Evolutionary conservation across 2,329 filamentous ascomycete genomes (phyloP), one percentile per base, ranked within the genome.

Genomic region (Colletotrichum magnum): DNA sequence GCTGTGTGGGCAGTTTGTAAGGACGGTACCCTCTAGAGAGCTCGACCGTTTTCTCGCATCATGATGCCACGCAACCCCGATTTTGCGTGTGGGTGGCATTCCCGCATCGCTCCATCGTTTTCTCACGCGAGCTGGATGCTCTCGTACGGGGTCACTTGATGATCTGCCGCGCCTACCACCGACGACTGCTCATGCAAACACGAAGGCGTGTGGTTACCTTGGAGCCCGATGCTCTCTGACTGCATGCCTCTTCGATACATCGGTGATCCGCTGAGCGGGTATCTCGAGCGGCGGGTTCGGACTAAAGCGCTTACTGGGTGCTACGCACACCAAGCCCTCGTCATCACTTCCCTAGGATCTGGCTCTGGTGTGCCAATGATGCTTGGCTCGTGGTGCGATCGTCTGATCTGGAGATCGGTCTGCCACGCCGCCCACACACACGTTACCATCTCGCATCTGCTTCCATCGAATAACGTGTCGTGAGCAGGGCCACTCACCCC

Each of bases 331-430:
- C 48, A 53, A 21, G 47, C 41, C 39, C 50, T 57, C 65, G 60
- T 60, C 64, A 36, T 18, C 54, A 43, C 36, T 54, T 58, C 32
- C 60, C 57, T 54, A 26, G 54, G 59, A 72, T 71, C 68, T 68
- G 51, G 56, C 56, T 57, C 36, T 36, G 32, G 57, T 68, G 59
- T 54, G 62, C 68, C 64, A 58, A 48, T 39, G 59, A 61, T 50
- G 62, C 60, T 64, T 70, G 51, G 59, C 63, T 60, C 53, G 13
- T 54, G 64, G 60, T 68, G 68, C 64, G 70, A 69, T 72, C 68
- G 54, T 71, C 68, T 68, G 70, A 72, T 72, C 70, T 70, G 68
- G 70, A 68, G 68, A 72, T 72, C 70, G 70, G 52, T 59, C 60
- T 68, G 45, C 59, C 69, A 69, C 60, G 59, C 53, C 39, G 51